Conservation (phyloP, 1,139 yeast genomes). For the Diutina pseudorugosa region DNA sequence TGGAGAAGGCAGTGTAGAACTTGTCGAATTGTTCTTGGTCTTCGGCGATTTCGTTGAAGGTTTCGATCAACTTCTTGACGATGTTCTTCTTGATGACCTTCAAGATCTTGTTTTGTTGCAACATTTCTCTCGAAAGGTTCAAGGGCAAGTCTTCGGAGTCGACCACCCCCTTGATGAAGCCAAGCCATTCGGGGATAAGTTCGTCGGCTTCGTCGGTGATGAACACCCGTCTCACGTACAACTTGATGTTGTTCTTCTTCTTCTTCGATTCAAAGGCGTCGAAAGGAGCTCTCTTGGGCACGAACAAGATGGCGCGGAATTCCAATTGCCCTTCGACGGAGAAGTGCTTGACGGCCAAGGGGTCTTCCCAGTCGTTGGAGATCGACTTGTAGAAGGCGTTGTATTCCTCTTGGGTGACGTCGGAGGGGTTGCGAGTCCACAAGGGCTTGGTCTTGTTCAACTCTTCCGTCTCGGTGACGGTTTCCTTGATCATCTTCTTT, state of each 20-base stretch:
- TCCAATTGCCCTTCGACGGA: slow-evolving; percentile 99
- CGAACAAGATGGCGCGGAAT: slow-evolving; percentile 93
- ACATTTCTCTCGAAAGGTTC: slow-evolving; percentile 99
- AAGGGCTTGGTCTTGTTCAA: slow-evolving; percentile 98
- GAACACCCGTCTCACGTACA: slow-evolving; percentile 98
- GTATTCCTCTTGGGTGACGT: slow-evolving; percentile 96
- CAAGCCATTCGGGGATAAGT: slow-evolving; percentile 97
- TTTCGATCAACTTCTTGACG: slow-evolving; percentile 96
- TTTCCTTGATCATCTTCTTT: slow-evolving; percentile 74
- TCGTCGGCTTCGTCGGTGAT: slow-evolving; percentile 99
- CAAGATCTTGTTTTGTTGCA: slow-evolving; percentile 99
- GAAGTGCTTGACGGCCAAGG: slow-evolving; percentile 98
- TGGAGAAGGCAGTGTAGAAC: slow-evolving; percentile 96
- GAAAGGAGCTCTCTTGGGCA: slow-evolving; percentile 99
- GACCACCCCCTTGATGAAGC: slow-evolving; percentile 97
- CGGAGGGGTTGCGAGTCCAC: slow-evolving; percentile 99
- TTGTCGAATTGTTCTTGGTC: slow-evolving; percentile 97
- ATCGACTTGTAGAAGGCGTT: slow-evolving; percentile 98
- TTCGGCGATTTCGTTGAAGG: slow-evolving; percentile 98
- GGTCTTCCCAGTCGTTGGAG: slow-evolving; percentile 99
- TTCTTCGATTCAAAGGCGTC: slow-evolving; percentile 95
- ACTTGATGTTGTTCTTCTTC: slow-evolving; percentile 98
- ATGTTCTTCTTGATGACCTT: slow-evolving; percentile 99
- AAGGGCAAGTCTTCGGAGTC: slow-evolving; percentile 99
- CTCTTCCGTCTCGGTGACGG: slow-evolving; percentile 86